Percentiles rank a stretch among this genome's conserved stretches.
These are phyloP conservation scores for Mycena floridula DNA, from an alignment of 768 basidiomycete genomes.

Conservation along the genomic window DNA sequence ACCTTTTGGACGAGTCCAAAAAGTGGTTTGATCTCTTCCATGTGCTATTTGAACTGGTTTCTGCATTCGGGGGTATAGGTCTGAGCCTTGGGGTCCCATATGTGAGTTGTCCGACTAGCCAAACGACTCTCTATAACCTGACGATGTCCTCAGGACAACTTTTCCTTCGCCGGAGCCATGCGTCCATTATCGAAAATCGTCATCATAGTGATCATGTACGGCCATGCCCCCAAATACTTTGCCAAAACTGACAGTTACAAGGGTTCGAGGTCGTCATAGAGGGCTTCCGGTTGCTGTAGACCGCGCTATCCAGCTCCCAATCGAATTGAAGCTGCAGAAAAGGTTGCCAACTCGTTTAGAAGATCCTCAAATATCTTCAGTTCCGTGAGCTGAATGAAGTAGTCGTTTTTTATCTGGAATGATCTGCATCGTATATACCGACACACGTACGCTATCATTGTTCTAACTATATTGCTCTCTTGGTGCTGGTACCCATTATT, in stretches of 20 bases:
- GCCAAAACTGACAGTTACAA: constrained; percentile 11
- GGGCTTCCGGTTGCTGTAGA: constrained; percentile 66
- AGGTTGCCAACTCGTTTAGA: no score
- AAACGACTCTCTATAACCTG: constrained; percentile 42
- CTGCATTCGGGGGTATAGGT: constrained; percentile 66
- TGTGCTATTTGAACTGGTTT: constrained; percentile 59
- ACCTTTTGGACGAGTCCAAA: constrained; percentile 46
- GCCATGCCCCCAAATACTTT: neutral
- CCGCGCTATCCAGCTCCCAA: constrained; percentile 32
- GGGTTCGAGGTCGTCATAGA: constrained; percentile 67
- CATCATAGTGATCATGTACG: constrained; percentile 63
- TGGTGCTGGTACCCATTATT: no score
- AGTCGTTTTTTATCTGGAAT: no score
- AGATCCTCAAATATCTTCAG: no score
- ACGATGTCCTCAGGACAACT: constrained; percentile 38
- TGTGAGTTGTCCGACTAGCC: constrained; percentile 38
- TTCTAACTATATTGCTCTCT: no score
- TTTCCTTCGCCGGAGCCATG: constrained; percentile 58
- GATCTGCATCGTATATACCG: no score
- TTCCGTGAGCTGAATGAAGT: no score
- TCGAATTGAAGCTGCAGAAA: no score
- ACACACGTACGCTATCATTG: no score
- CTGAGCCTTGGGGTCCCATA: constrained; percentile 57
- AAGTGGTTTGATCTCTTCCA: constrained; percentile 60
- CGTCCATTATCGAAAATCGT: constrained; percentile 66